Evolutionary conservation across 2,329 filamentous ascomycete genomes (phyloP).

Genomic region (Ophiosphaerella narmari): DNA sequence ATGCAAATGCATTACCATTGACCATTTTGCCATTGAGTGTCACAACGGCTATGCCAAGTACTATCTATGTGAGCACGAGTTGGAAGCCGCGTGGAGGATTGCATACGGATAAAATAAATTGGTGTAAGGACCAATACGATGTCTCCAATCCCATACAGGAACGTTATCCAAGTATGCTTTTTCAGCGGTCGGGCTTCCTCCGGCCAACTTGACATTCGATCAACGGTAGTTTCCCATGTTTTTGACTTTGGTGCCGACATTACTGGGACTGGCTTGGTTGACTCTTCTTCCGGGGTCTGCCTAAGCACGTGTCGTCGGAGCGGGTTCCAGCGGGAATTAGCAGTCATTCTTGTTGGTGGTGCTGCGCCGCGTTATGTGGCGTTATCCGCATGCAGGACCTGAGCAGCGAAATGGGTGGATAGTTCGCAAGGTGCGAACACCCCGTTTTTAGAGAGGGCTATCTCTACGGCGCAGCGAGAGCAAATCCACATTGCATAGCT

Average conservation of each 20-base stretch:
- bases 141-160: constrained; percentile 30
- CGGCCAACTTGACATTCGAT: constrained; percentile 36
- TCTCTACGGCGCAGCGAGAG: constrained; percentile 29
- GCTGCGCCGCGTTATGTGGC: constrained; percentile 10
- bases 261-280: not conserved
- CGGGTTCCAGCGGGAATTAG: constrained; percentile 15
- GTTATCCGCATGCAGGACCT: constrained; percentile 5
- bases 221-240: constrained; percentile 26
- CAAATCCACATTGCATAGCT: constrained; percentile 19
- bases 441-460: constrained; percentile 22
- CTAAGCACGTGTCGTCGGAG: constrained; percentile 12
- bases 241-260: constrained; percentile 18
- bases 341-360: constrained; percentile 16
- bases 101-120: constrained; percentile 42
- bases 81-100: not conserved
- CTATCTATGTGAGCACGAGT: constrained; percentile 14
- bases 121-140: constrained; percentile 34
- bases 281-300: constrained; percentile 7
- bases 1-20: constrained; percentile 25
- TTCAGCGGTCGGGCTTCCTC: constrained; percentile 31
- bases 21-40: constrained; percentile 33
- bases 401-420: constrained; percentile 13
- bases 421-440: constrained; percentile 31
- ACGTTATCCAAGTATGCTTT: constrained; percentile 26
- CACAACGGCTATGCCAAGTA: constrained; percentile 29